Base-by-base conservation (phyloP, 192 early-diverging fungal genomes). In the Spinellus fusiger region DNA sequence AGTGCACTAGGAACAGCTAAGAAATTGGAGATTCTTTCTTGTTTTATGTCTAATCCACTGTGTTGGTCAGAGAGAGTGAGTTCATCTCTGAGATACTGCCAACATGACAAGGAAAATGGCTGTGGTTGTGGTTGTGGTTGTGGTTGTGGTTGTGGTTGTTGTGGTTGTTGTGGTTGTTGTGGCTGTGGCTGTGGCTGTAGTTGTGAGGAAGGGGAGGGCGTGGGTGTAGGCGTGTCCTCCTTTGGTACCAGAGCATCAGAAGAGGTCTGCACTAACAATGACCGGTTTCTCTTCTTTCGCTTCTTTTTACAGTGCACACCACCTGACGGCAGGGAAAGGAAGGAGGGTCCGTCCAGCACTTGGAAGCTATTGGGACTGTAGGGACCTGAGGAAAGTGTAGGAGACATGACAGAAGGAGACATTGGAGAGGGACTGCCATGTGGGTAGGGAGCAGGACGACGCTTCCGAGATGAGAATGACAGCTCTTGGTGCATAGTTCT, bases 11-110 rank as follows among this genome's bases (percentile, higher is more conserved):
- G 95, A 15, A 98, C 89, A 15, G 73, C 82, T 56, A 96, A 75
- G 73, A 96, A 89, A 75, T 96, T 95, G 56, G 82, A 79, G 18
- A 96, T 78, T 7, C 94, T 70, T 70, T 95, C 90, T 20, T 86
- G 78, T 72, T 95, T 96, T n/a, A 90, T 58, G 34, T 93, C 89
- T 56, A 89, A 81, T n/a, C 79, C 79, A 18, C 77, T 66, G 58
- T 91, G 87, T 69, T 81, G 84, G 29, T 90, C 89, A 13, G 79
- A 73, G 3, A 78, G 77, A 10, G 76, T 80, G 33, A 86, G 62
- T 70, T 86, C 84, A 33, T 84, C 84, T n/a, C 77, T 77, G 7
- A 86, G 31, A 53, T 84, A 81, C 33, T 82, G 77, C 79, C 80
- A 80, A 16, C 84, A 66, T 0, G 80, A 72, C 22, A 75, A 47